Evolutionary conservation across 2,329 filamentous ascomycete genomes (phyloP).

Genomic region (Seiridium unicorne): DNA sequence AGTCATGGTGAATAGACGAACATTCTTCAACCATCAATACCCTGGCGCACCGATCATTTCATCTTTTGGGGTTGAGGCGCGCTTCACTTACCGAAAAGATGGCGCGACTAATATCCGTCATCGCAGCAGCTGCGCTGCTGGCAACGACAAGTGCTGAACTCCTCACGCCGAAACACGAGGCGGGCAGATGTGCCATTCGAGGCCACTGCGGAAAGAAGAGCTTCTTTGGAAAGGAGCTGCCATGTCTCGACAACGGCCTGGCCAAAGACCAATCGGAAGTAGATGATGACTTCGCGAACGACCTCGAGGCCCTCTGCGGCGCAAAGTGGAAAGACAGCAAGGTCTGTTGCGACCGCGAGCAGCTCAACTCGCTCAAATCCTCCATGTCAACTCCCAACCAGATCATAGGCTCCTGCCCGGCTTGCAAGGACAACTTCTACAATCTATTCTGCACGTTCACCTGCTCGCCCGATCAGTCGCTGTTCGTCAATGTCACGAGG

Average conservation of each 20-base stretch:
- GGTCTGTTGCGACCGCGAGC: slow-evolving; percentile 80
- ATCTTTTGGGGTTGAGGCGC: background rate
- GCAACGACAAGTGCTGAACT: slow-evolving; percentile 24
- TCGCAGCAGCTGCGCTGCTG: slow-evolving; percentile 31
- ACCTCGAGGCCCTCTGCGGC: slow-evolving; percentile 84
- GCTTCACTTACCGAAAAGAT: slow-evolving; percentile 21
- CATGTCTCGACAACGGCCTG: slow-evolving; percentile 86
- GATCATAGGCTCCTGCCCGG: slow-evolving; percentile 90
- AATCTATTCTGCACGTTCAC: slow-evolving; percentile 98
- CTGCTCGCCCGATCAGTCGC: slow-evolving; percentile 92
- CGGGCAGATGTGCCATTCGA: slow-evolving; percentile 84
- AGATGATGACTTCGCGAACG: slow-evolving; percentile 66
- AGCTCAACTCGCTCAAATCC: slow-evolving; percentile 77
- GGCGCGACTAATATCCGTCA: slow-evolving; percentile 34
- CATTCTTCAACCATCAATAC: background rate
- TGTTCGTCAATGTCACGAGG: slow-evolving; percentile 90
- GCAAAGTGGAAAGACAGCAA: slow-evolving; percentile 79
- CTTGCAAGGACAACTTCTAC: slow-evolving; percentile 98
- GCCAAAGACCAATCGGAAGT: slow-evolving; percentile 62
- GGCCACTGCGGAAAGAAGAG: slow-evolving; percentile 89
- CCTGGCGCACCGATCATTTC: no score
- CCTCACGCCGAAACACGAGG: slow-evolving; percentile 68
- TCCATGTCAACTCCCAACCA: slow-evolving; percentile 85
- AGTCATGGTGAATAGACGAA: background rate
- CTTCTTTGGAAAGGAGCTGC: slow-evolving; percentile 85